Conservation (phyloP, 139 green algal genomes). For the Coelastrella sp. region DNA sequence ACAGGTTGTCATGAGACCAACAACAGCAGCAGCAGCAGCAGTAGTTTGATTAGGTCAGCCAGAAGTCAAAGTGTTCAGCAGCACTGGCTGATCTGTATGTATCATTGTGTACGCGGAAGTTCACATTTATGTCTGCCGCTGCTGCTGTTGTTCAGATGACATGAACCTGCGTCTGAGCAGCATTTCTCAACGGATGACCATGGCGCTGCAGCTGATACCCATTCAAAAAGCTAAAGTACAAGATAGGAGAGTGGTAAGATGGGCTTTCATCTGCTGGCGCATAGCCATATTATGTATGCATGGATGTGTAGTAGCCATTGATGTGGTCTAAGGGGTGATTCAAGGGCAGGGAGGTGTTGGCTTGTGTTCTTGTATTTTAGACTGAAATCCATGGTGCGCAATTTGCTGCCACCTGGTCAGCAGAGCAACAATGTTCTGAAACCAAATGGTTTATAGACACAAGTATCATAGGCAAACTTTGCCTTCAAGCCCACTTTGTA, state of each 20-base stretch:
- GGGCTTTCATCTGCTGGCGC: background rate
- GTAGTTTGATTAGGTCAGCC: background rate
- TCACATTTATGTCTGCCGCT: background rate
- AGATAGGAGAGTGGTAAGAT: background rate
- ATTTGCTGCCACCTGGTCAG: too few relatives aligned
- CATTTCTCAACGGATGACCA: conserved; percentile 21
- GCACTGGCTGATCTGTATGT: background rate
- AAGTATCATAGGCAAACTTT: too few relatives aligned
- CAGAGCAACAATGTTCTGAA: too few relatives aligned
- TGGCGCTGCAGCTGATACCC: conserved; percentile 43
- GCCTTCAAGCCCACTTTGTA: too few relatives aligned
- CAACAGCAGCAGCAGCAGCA: background rate
- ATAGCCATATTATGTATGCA: background rate
- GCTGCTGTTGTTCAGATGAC: conserved; percentile 14
- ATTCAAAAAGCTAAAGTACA: conserved; percentile 28
- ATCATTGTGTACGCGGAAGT: too few relatives aligned
- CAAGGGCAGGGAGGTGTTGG: too few relatives aligned
- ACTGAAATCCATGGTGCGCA: too few relatives aligned
- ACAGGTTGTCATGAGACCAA: background rate
- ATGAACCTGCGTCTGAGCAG: conserved; percentile 36
- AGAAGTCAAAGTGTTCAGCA: background rate
- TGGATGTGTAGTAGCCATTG: too few relatives aligned
- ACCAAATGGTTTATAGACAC: too few relatives aligned
- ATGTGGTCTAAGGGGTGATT: too few relatives aligned
- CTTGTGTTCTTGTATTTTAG: too few relatives aligned